These are phyloP conservation scores for Urtica urens DNA, from an alignment of 306 rosid species.

Conservation along the genomic window DNA sequence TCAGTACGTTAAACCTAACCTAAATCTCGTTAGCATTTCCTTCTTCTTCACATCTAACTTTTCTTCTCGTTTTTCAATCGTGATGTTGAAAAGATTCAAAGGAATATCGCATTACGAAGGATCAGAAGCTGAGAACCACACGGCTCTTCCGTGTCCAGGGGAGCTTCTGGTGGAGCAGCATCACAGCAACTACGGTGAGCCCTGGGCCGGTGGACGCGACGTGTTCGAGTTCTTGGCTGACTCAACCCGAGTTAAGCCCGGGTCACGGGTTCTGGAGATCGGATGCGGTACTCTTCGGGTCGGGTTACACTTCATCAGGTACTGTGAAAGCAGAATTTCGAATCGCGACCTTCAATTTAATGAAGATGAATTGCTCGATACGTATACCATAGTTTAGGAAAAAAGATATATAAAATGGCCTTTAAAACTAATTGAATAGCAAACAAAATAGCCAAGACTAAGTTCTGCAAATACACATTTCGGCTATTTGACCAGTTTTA, in stretches of 20 bases:
- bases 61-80: not conserved
- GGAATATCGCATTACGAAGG: constrained; percentile 86
- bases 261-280: constrained; percentile 58
- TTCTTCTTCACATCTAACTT: not conserved
- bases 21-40: not conserved
- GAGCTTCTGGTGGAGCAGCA: constrained; percentile 87
- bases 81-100: constrained; percentile 40
- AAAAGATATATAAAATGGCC: no score
- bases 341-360: no score
- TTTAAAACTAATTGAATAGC: no score
- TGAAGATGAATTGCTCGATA: no score
- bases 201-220: constrained; percentile 96
- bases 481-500: no score
- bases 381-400: no score
- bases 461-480: no score
- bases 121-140: constrained; percentile 45
- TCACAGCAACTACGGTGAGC: constrained; percentile 92
- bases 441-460: no score
- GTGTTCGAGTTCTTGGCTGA: constrained; percentile 77
- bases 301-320: constrained; percentile 77
- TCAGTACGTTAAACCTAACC: constrained; percentile 31
- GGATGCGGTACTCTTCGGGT: constrained; percentile 96
- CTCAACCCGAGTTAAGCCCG: constrained; percentile 42
- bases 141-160: constrained; percentile 79
- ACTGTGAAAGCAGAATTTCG: no score